Evolutionary conservation across 2,329 filamentous ascomycete genomes (phyloP), one percentile per base, ranked within the genome.

Genomic region (Phaeomoniella chlamydospora): DNA sequence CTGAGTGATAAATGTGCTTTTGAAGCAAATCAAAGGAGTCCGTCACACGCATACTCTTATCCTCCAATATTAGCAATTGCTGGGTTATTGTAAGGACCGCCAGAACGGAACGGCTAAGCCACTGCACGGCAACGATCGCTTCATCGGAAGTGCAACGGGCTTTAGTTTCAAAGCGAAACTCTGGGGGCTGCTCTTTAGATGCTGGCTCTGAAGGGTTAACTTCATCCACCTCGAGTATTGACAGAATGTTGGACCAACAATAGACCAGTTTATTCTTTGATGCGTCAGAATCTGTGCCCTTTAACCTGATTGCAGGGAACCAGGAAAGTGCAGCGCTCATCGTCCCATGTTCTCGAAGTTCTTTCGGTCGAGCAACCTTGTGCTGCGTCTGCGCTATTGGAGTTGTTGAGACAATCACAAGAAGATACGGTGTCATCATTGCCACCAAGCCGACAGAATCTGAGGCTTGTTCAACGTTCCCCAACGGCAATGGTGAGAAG

Each of bases 181-280:
- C 77, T 2, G 84, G 73, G 3, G 82, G 83, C 49, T 84, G 86
- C 45, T 88, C 80, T 42, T 74, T 77, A 45, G 85, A 77, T 11
- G 75, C 70, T 1, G 70, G 53, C 15, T 66, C 59, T 4, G 64
- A 56, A 6, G 58, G 59, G 14, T 70, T 68, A 10, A 77, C 65
- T 46, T 90, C 80, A 35, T 88, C 77, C 9, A 96, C 75, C 43
- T 98, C 90, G 15, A 98, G 62, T 4, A 98, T 78, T 0, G 87
- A 96, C 44, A 98, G 62, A n/a, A 96, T 76, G 49, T 96, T 96
- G 2, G 90, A 96, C 90, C 90, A 98, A 57, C 87, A 94, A 60
- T 98, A 98, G 1, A 84, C 88, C 13, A 98, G 70, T 56, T 98
- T 96, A 5, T 77, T 72, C 47, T 76, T 80, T 4, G 74, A 76